Evolutionary conservation across 345 rosid species (phyloP), one percentile per base, ranked within the genome.

Genomic region (Sonneratia caseolaris): DNA sequence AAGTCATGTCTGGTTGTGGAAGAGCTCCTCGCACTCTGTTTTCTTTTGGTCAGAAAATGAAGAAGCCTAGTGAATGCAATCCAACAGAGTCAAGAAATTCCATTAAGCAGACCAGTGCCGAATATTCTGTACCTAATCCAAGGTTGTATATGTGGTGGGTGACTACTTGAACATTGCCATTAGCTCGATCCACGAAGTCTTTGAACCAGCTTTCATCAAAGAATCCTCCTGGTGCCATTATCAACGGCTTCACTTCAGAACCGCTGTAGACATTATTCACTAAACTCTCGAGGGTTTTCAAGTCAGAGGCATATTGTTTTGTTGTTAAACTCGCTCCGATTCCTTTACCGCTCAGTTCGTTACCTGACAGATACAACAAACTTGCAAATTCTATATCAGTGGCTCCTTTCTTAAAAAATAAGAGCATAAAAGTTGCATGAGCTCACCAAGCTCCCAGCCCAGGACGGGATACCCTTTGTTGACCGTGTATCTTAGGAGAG

Each of bases 111-210:
- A 61, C 6, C 22, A n/a, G 65, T 2, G 22, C 3, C n/a, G 62
- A 56, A 21, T 18, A 56, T 22, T 7, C 36, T 27, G 37, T 65
- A 81, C 87, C 87, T 73, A 80, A 76, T 5, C 92, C 89, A 24
- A 87, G 86, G 73, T 83, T 84, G 71, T 87, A 87, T 49, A 87
- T 81, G 73, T 87, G 92, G 10, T 86, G 88, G 21, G 83, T 86
- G 72, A 81, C 82, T 4, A 74, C 89, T 70, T 87, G 78, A 38
- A 83, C 74, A 64, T 73, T 71, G 24, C 72, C 62, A 4, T 77
- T 55, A 32, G 86, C 68, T 76, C 51, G 78, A 13, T 68, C 38
- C 36, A 81, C 72, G 68, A 78, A 82, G 59, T 78, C 70, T 51
- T 70, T 24, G 70, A 78, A 79, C 89, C 89, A 86, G 3, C 72